phyloP scores from a whole-genome alignment of 2,329 filamentous ascomycete species.

The Sporothrix pallida region DNA sequence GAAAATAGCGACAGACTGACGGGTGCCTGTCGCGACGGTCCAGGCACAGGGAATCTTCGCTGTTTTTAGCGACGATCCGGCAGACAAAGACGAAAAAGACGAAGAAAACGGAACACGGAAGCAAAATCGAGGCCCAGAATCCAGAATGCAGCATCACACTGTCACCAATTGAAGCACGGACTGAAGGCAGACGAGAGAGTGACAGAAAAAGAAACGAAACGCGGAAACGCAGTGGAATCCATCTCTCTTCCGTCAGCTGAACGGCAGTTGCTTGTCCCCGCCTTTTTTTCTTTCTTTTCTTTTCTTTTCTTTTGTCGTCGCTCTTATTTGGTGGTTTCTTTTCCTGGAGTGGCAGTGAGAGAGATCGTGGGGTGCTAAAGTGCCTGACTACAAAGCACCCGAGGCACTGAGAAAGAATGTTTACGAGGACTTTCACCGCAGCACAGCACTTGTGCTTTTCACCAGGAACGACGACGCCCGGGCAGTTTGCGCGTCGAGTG shows the following conservation, averaged over 20 bases:
- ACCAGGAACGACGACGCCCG: neutral
- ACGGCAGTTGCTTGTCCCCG: conserved; percentile 10
- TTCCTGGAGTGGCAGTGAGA: conserved; percentile 26
- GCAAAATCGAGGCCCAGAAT: neutral
- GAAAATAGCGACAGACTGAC: conserved; percentile 6
- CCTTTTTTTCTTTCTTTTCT: conserved; percentile 5
- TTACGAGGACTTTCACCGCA: too few relatives aligned
- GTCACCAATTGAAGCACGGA: too few relatives aligned
- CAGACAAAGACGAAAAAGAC: neutral
- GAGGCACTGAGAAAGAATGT: neutral
- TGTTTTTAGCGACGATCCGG: neutral
- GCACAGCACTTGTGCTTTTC: neutral
- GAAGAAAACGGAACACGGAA: neutral
- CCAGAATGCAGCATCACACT: too few relatives aligned
- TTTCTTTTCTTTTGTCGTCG: neutral
- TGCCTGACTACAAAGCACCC: neutral
- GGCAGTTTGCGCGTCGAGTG: conserved; percentile 26
- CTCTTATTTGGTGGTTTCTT: conserved; percentile 4
- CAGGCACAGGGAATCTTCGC: conserved; percentile 4
- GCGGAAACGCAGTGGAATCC: neutral
- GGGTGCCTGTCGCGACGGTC: conserved; percentile 18
- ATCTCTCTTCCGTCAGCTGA: neutral
- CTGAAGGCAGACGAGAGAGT: too few relatives aligned
- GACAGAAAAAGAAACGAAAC: conserved; percentile 1
- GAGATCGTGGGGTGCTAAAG: too few relatives aligned